phyloP scores from a whole-genome alignment of 768 basidiomycete species.

The Russula sp. region DNA sequence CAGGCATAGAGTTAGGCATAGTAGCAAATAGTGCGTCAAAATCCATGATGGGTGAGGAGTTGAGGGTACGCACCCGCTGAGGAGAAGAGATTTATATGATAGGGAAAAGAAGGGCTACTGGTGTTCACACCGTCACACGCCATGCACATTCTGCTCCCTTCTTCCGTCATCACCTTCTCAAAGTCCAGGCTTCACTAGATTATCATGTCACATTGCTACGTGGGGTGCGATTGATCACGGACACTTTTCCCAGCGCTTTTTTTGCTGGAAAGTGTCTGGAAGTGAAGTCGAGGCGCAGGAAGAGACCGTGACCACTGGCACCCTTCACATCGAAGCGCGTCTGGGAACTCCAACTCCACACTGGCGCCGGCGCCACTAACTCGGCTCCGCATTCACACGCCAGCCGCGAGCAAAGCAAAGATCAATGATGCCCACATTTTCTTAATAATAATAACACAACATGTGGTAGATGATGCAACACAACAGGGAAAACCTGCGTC shows the following conservation, averaged over 20 bases:
- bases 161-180: background rate
- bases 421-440: background rate
- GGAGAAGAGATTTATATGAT: background rate
- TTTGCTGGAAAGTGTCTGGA: background rate
- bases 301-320: no score
- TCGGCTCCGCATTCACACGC: no score
- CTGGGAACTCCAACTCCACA: no score
- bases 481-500: background rate
- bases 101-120: background rate
- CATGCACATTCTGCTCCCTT: background rate
- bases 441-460: background rate
- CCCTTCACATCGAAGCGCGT: no score
- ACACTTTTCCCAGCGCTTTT: background rate
- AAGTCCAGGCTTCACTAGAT: background rate
- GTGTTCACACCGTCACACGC: background rate
- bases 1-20: background rate
- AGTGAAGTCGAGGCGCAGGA: background rate
- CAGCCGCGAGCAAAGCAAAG: no score
- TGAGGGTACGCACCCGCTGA: background rate
- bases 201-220: background rate
- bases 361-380: no score
- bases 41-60: background rate
- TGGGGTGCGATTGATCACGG: background rate
- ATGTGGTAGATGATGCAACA: background rate
- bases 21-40: background rate